phyloP scores from a whole-genome alignment of 73 alveolate genomes.

The Blepharisma japonicum region DNA sequence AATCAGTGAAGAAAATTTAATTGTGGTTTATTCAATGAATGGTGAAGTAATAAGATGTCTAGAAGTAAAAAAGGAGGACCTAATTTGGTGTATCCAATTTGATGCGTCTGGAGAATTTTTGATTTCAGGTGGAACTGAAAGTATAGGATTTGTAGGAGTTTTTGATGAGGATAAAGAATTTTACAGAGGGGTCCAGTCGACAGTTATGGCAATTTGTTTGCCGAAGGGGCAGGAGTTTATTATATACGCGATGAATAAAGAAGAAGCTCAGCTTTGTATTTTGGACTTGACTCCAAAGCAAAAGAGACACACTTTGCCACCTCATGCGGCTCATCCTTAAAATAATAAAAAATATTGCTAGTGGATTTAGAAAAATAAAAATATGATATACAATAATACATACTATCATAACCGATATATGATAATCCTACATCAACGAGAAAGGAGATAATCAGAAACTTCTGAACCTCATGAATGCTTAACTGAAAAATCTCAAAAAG shows the following conservation, averaged over 20 bases:
- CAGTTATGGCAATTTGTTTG: background rate
- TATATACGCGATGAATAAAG: background rate
- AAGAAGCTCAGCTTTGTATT: background rate
- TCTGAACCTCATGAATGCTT: too few relatives aligned
- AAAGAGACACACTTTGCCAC: too few relatives aligned
- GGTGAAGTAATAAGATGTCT: background rate
- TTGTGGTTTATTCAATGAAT: background rate
- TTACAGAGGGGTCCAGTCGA: background rate
- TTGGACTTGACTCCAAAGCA: too few relatives aligned
- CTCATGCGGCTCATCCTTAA: too few relatives aligned
- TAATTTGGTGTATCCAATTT: background rate
- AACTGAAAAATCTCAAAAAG: too few relatives aligned
- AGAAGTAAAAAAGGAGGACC: background rate
- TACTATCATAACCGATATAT: too few relatives aligned
- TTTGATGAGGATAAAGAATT: background rate
- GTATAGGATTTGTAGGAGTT: background rate
- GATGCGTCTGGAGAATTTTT: background rate
- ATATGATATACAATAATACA: too few relatives aligned
- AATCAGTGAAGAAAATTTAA: background rate
- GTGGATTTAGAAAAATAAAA: too few relatives aligned
- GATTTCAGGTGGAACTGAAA: background rate
- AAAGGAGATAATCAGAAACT: too few relatives aligned
- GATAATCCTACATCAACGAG: too few relatives aligned
- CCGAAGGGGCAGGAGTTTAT: conserved; percentile 23
- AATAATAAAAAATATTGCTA: too few relatives aligned